Base-by-base conservation (phyloP, 495 filamentous ascomycete genomes). In the Xylaria longipes region DNA sequence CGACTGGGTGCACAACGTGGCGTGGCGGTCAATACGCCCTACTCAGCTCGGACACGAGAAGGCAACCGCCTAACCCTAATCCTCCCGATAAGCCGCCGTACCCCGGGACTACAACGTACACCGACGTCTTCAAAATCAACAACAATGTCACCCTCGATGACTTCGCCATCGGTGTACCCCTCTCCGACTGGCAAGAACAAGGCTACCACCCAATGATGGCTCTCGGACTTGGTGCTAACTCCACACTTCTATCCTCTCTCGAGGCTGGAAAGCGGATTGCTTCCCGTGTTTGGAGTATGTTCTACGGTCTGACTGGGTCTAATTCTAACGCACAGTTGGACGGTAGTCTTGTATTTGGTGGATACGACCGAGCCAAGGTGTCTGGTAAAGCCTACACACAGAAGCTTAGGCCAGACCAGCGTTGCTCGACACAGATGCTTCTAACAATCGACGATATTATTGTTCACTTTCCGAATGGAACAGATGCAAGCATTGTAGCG, bases 331-430 rank as follows among this genome's bases (percentile, higher is more conserved):
- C 69, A 0, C 75, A 78, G 69, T 74, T 78, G 60, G 75, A 82
- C 63, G 81, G 82, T 39, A 74, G n/a, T 27, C 54, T 82, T 12
- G 76, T 83, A 17, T 72, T 84, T 39, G 82, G 82, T 1, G 82
- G 80, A 43, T 84, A 81, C 68, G 82, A 84, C 68, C 35, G 37
- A 45, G 82, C 79, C 25, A 83, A 82, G 67, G 76, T 78, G n/a
- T 72, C 67, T 4, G 79, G 80, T 31, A 12, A 48, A 2, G 79
- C 76, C 22, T 63, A 77, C 43, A 81, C 76, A 4, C 31, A 64
- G n/a, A 56, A 46, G 27, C 12, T 66, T 14, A 1, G 33, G 29
- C 5, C 45, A 52, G 43, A 54, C 43, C 58, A 67, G 0, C 33
- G 29, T 14, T 82, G 79, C 72, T 6, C 56, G 3, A 74, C 72